These are phyloP conservation scores for Aspergillus haitiensis DNA, from an alignment of 495 filamentous ascomycete species.

Conservation along the genomic window DNA sequence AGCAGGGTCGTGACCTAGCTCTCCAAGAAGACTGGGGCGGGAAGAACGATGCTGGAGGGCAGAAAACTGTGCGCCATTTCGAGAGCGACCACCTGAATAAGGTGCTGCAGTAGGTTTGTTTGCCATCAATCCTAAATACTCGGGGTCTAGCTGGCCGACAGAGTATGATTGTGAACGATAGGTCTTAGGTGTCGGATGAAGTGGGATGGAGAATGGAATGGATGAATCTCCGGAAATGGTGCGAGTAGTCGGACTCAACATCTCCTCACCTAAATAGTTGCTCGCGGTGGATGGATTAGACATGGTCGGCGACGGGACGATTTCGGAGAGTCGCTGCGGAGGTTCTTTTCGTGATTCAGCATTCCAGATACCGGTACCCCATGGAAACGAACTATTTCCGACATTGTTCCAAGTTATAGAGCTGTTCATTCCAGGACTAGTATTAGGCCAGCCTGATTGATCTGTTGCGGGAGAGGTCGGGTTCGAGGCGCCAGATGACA, in stretches of 20 bases:
- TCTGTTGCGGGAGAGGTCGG: slow-evolving; percentile 73
- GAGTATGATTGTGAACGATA: slow-evolving; percentile 97
- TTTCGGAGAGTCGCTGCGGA: slow-evolving; percentile 69
- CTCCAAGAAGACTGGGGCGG: slow-evolving; percentile 80
- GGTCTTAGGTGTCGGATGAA: slow-evolving; percentile 88
- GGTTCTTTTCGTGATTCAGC: slow-evolving; percentile 71
- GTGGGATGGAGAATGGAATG: slow-evolving; percentile 85
- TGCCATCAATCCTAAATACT: slow-evolving; percentile 48
- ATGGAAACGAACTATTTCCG: slow-evolving; percentile 60
- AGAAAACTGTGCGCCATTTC: slow-evolving; percentile 59
- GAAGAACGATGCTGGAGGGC: slow-evolving; percentile 80
- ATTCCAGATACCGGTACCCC: slow-evolving; percentile 78
- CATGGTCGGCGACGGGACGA: slow-evolving; percentile 75
- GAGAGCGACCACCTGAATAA: slow-evolving; percentile 41
- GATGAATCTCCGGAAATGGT: slow-evolving; percentile 57
- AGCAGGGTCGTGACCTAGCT: slow-evolving; percentile 68
- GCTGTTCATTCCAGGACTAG: slow-evolving; percentile 46
- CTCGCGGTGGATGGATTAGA: slow-evolving; percentile 53
- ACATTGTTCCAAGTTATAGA: slow-evolving; percentile 61
- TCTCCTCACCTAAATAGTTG: slow-evolving; percentile 46
- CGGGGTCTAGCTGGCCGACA: slow-evolving; percentile 84
- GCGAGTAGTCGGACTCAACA: slow-evolving; percentile 55
- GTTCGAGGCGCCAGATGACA: slow-evolving; percentile 75
- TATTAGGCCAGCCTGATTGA: slow-evolving; percentile 63
- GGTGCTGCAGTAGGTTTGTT: slow-evolving; percentile 45